Percentiles rank a stretch among this genome's conserved stretches.
Evolutionary conservation across 2,329 filamentous ascomycete genomes (phyloP).

Genomic region (Lithohypha guttulata): DNA sequence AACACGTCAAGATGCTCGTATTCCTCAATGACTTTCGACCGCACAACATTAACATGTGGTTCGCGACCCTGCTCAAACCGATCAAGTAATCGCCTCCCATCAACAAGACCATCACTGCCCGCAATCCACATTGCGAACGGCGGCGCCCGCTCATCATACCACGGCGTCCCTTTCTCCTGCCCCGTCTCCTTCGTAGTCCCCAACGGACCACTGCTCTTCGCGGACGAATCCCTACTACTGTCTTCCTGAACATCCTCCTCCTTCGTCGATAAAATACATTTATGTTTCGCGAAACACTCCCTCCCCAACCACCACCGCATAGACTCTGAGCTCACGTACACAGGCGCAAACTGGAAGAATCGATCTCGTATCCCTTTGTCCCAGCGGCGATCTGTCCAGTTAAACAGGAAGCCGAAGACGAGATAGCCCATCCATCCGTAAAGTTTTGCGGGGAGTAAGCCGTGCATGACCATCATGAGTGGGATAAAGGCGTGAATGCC

Average conservation of each 20-base stretch:
- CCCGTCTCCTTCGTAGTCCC: neutral
- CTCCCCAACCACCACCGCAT: constrained; percentile 94
- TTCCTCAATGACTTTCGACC: constrained; percentile 69
- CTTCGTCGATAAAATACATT: constrained; percentile 73
- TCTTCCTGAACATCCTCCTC: constrained; percentile 48
- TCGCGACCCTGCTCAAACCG: constrained; percentile 68
- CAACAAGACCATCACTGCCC: constrained; percentile 72
- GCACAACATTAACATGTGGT: constrained; percentile 68
- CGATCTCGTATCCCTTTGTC: constrained; percentile 66
- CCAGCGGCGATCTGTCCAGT: constrained; percentile 79
- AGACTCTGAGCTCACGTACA: constrained; percentile 77
- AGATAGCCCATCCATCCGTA: constrained; percentile 79
- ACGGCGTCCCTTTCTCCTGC: constrained; percentile 44
- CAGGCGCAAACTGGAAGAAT: constrained; percentile 85
- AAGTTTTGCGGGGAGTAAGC: constrained; percentile 50
- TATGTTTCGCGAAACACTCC: constrained; percentile 74
- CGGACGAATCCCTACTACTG: constrained; percentile 12
- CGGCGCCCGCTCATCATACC: constrained; percentile 71
- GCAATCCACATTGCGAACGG: constrained; percentile 84
- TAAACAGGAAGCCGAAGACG: constrained; percentile 81
- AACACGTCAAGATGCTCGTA: constrained; percentile 93
- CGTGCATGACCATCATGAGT: constrained; percentile 79
- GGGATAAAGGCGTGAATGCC: constrained; percentile 91
- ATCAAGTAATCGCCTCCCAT: constrained; percentile 62
- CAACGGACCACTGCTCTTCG: neutral